These are phyloP conservation scores for Gryganskiella cystojenkinii DNA, from an alignment of 192 early-diverging fungal genomes.

Conservation along the genomic window DNA sequence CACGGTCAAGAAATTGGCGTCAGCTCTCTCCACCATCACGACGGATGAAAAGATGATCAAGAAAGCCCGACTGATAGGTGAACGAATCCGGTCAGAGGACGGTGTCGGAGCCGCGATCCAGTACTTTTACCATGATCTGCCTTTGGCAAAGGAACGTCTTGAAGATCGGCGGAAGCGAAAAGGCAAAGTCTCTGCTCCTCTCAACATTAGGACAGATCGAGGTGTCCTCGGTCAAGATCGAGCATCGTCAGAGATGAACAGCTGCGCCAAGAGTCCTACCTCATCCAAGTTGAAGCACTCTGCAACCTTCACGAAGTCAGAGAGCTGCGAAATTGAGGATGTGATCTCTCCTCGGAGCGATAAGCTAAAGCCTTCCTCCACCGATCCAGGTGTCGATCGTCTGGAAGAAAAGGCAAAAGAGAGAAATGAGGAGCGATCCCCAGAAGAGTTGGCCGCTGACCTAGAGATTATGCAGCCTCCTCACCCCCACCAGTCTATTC, in stretches of 20 bases:
- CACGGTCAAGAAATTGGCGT: constrained; percentile 56
- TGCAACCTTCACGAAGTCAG: no score
- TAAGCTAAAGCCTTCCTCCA: constrained; percentile 9
- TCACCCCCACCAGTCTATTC: not conserved
- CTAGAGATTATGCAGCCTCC: constrained; percentile 16
- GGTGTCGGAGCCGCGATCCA: constrained; percentile 65
- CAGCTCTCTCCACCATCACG: constrained; percentile 54
- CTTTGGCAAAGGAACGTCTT: constrained; percentile 50
- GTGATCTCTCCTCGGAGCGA: not conserved
- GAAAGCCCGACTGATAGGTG: constrained; percentile 54
- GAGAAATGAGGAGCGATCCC: not conserved
- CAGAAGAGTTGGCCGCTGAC: constrained; percentile 15
- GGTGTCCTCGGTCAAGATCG: not conserved
- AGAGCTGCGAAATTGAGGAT: no score
- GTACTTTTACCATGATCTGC: constrained; percentile 67
- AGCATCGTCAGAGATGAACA: not conserved
- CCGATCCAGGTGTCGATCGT: constrained; percentile 17
- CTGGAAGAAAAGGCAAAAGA: not conserved
- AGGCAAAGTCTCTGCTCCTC: not conserved
- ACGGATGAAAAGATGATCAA: constrained; percentile 61
- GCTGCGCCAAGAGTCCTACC: not conserved
- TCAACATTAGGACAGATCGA: not conserved
- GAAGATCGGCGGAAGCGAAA: not conserved
- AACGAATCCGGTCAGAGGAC: constrained; percentile 62
- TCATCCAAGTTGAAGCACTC: no score